Evolutionary conservation across 352 stramenopile species (phyloP).

Genomic region (Pythium apleroticum): DNA sequence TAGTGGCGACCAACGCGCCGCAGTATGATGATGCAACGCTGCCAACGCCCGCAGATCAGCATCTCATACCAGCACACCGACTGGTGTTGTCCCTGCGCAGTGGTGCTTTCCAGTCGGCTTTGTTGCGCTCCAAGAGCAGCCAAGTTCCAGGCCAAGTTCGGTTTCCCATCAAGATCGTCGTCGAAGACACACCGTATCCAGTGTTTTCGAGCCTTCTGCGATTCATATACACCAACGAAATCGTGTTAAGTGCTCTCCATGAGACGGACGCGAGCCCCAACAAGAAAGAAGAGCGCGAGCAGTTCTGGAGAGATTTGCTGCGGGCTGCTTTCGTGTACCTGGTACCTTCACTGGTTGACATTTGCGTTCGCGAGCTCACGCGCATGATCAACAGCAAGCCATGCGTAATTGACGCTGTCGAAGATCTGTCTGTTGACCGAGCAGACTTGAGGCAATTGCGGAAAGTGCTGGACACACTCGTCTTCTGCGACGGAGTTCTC

Average conservation of each 20-base stretch:
- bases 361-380: conserved; percentile 54
- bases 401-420: not conserved
- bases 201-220: conserved; percentile 69
- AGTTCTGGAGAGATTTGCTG: conserved; percentile 71
- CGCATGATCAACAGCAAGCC: conserved; percentile 24
- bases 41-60: conserved; percentile 24
- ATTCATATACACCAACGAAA: conserved; percentile 81
- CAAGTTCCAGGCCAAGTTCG: conserved; percentile 64
- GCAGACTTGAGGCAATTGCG: conserved; percentile 24
- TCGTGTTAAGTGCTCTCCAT: conserved; percentile 23
- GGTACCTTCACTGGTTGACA: conserved; percentile 62
- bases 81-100: conserved; percentile 74
- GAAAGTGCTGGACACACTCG: conserved; percentile 44
- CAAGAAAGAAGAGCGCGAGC: conserved; percentile 31
- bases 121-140: conserved; percentile 68
- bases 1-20: not conserved
- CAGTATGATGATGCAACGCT: not conserved
- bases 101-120: conserved; percentile 62
- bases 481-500: conserved; percentile 62
- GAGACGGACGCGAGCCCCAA: conserved; percentile 8
- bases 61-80: conserved; percentile 74
- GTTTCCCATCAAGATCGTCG: conserved; percentile 80
- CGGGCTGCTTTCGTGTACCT: conserved; percentile 72
- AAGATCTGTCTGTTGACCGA: conserved; percentile 1
- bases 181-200: conserved; percentile 76